phyloP scores from a whole-genome alignment of 2,329 filamentous ascomycete species.

The Lecanicillium sp. region DNA sequence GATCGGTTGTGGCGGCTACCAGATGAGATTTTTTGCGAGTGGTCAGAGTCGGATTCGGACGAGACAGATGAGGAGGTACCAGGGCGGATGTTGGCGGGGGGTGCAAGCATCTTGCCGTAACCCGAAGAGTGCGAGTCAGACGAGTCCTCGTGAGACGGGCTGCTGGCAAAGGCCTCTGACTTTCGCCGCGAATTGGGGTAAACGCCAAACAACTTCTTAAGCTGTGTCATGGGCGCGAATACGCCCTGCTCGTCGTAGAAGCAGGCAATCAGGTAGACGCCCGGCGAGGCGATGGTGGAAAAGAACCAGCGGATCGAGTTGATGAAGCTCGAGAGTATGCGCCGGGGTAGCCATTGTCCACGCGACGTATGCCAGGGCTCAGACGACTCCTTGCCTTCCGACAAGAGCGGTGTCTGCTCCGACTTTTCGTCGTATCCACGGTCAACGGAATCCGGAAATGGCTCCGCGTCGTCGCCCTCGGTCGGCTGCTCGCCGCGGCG shows the following conservation, averaged over 20 bases:
- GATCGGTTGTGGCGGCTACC: slow-evolving; percentile 53
- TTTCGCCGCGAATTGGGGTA: slow-evolving; percentile 16
- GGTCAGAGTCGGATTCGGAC: slow-evolving; percentile 66
- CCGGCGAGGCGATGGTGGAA: slow-evolving; percentile 71
- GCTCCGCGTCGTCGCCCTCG: slow-evolving; percentile 29
- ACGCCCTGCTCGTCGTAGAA: slow-evolving; percentile 75
- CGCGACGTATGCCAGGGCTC: slow-evolving; percentile 43
- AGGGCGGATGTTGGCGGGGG: slow-evolving; percentile 23
- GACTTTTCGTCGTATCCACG: slow-evolving; percentile 34
- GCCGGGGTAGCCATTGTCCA: slow-evolving; percentile 48
- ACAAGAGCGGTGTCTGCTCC: slow-evolving; percentile 63
- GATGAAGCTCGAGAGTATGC: slow-evolving; percentile 65
- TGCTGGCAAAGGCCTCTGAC: slow-evolving; percentile 37
- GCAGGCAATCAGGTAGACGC: slow-evolving; percentile 73
- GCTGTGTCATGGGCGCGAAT: slow-evolving; percentile 71
- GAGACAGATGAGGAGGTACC: slow-evolving; percentile 55
- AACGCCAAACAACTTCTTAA: slow-evolving; percentile 57
- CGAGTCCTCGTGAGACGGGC: slow-evolving; percentile 29
- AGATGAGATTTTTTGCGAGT: slow-evolving; percentile 20
- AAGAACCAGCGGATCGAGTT: slow-evolving; percentile 73
- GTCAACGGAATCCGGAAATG: slow-evolving; percentile 31
- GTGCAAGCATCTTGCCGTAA: slow-evolving; percentile 22
- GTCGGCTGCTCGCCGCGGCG: slow-evolving; percentile 28
- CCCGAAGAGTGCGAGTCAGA: slow-evolving; percentile 20
- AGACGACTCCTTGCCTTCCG: slow-evolving; percentile 31